Percentiles rank a stretch among this genome's conserved stretches.
Evolutionary conservation across 495 filamentous ascomycete species (phyloP).

Genomic region (Penicillium antarcticum): DNA sequence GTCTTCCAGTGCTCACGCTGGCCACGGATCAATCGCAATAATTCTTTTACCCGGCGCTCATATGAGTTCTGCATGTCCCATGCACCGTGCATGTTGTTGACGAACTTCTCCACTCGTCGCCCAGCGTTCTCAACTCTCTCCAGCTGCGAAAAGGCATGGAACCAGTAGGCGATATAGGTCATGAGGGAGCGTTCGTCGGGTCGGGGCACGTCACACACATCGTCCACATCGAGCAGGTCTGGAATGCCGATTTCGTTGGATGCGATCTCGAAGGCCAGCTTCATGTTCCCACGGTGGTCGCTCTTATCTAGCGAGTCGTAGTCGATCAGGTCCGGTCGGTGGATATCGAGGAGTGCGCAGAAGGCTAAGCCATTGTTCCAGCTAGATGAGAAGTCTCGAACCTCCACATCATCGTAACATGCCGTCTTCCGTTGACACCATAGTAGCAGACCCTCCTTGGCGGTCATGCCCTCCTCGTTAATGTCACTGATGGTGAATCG

Average conservation of each 20-base stretch:
- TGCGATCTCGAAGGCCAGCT: constrained; percentile 93
- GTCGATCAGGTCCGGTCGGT: constrained; percentile 95
- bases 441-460: constrained; percentile 89
- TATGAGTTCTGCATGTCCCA: constrained; percentile 99
- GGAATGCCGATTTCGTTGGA: constrained; percentile 96
- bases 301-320: constrained; percentile 90
- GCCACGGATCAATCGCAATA: constrained; percentile 69
- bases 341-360: constrained; percentile 93
- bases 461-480: constrained; percentile 95
- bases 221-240: constrained; percentile 91
- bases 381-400: constrained; percentile 87
- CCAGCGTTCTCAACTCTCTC: constrained; percentile 97
- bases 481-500: constrained; percentile 98
- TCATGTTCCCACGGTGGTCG: constrained; percentile 96
- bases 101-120: constrained; percentile 94
- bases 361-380: constrained; percentile 98
- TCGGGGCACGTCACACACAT: constrained; percentile 94
- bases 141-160: constrained; percentile 98
- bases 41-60: constrained; percentile 79
- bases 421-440: constrained; percentile 99
- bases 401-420: constrained; percentile 94
- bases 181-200: constrained; percentile 95
- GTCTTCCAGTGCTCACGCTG: constrained; percentile 73
- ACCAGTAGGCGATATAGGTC: constrained; percentile 99
- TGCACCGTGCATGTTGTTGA: constrained; percentile 97